Evolutionary conservation across 2,329 filamentous ascomycete genomes (phyloP).

Genomic region (Pleurostoma richardsiae): DNA sequence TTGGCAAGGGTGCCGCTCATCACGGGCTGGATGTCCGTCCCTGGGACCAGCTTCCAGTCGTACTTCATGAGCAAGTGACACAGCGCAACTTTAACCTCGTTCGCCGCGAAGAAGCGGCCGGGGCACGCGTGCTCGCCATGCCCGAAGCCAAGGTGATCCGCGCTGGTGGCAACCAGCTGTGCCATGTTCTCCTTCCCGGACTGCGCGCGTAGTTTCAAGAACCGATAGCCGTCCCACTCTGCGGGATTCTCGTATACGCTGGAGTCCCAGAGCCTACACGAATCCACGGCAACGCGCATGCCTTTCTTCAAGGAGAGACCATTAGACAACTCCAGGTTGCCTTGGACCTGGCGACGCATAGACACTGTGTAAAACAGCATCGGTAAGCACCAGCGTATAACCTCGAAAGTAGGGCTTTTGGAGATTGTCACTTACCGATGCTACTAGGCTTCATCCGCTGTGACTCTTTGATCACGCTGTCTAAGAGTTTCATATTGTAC

Average conservation of each 20-base stretch:
- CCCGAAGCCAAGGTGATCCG: slow-evolving; percentile 17
- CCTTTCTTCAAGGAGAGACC: slow-evolving; percentile 16
- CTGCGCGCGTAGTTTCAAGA: slow-evolving; percentile 17
- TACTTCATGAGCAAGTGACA: slow-evolving; percentile 7
- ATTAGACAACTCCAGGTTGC: slow-evolving; percentile 12
- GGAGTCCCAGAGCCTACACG: slow-evolving; percentile 14
- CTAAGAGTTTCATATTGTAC: slow-evolving; percentile 31
- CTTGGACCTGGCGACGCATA: slow-evolving; percentile 10
- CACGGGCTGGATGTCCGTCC: not conserved
- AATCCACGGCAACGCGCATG: slow-evolving; percentile 11
- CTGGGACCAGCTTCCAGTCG: slow-evolving; percentile 5
- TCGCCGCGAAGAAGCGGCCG: slow-evolving; percentile 25
- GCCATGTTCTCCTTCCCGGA: slow-evolving; percentile 9
- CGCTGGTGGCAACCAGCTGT: slow-evolving; percentile 3
- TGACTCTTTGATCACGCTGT: slow-evolving; percentile 35
- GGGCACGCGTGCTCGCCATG: slow-evolving; percentile 26
- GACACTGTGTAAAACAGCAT: slow-evolving; percentile 1
- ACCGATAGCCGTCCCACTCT: slow-evolving; percentile 20
- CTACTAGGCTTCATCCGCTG: slow-evolving; percentile 22
- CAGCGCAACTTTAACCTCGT: slow-evolving; percentile 21
- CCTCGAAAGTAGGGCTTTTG: too few species aligned
- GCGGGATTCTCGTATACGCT: slow-evolving; percentile 16
- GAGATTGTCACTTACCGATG: slow-evolving; percentile 7
- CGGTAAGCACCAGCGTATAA: too few species aligned
- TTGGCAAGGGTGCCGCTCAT: too few species aligned